Evolutionary conservation across 345 rosid genomes (phyloP).

Genomic region (Brassica nigra): DNA sequence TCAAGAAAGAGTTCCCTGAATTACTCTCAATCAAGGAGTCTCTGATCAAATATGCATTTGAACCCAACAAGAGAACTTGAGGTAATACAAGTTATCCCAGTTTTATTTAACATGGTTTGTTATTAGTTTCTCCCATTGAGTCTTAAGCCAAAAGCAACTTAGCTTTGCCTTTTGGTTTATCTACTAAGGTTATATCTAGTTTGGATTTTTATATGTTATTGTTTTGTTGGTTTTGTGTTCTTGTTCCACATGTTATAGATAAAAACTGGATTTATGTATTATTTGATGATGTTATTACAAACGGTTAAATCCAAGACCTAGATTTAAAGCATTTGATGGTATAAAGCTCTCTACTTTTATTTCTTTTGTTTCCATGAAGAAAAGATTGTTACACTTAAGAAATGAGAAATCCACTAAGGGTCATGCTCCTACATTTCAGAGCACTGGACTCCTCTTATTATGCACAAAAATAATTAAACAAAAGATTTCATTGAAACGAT

Average conservation of each 20-base stretch:
- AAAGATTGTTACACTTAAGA: not conserved
- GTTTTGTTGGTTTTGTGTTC: conserved; percentile 28
- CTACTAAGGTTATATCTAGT: conserved; percentile 16
- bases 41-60: conserved; percentile 46
- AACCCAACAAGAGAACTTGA: conserved; percentile 49
- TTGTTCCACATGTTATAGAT: conserved; percentile 21
- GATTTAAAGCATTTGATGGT: not conserved
- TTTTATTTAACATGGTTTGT: conserved; percentile 22
- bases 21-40: conserved; percentile 56
- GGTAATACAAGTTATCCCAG: conserved; percentile 25
- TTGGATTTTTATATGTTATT: conserved; percentile 27
- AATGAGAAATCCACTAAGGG: not conserved
- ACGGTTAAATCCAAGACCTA: not conserved
- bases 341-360: not conserved
- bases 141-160: conserved; percentile 22
- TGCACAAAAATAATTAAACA: not conserved
- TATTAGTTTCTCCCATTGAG: conserved; percentile 21
- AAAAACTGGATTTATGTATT: conserved; percentile 5
- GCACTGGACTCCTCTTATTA: conserved; percentile 3
- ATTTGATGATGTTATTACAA: conserved; percentile 2
- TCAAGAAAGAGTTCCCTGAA: conserved; percentile 54
- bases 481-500: not conserved
- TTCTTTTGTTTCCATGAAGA: not conserved
- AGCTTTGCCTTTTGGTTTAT: conserved; percentile 26
- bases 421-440: conserved; percentile 7